Evolutionary conservation across 2,329 filamentous ascomycete genomes (phyloP).

Genomic region (Cyphellophora attinorum): DNA sequence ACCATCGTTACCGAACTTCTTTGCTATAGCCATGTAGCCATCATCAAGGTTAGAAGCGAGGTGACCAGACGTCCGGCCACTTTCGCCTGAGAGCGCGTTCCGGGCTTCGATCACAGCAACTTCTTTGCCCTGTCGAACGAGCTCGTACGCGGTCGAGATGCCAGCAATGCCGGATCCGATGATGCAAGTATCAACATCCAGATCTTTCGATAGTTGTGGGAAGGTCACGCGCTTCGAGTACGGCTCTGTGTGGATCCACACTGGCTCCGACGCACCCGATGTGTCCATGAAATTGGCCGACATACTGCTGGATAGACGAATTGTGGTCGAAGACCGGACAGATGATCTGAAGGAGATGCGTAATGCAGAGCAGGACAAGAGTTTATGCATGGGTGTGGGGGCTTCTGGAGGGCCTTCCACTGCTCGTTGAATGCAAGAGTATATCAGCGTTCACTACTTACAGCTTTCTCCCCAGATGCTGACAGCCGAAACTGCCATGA

Average conservation of each 20-base stretch:
- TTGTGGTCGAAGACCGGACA: too few relatives aligned
- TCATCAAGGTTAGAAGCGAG: constrained; percentile 46
- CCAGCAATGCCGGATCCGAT: constrained; percentile 46
- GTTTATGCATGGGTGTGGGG: too few relatives aligned
- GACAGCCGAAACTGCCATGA: too few relatives aligned
- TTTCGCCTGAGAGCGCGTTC: constrained; percentile 34
- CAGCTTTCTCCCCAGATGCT: too few relatives aligned
- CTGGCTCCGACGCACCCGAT: constrained; percentile 41
- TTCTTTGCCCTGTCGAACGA: constrained; percentile 39
- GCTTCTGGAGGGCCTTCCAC: too few relatives aligned
- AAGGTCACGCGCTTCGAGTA: constrained; percentile 37
- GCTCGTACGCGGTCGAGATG: constrained; percentile 43
- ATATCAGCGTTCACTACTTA: too few relatives aligned
- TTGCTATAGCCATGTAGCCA: constrained; percentile 40
- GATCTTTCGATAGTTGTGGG: constrained; percentile 30
- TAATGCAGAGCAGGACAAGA: too few relatives aligned
- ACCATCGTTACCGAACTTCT: constrained; percentile 42
- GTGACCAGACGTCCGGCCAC: constrained; percentile 44
- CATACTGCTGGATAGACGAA: too few relatives aligned
- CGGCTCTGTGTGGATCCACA: constrained; percentile 43
- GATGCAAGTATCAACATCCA: constrained; percentile 41
- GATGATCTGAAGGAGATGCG: too few relatives aligned
- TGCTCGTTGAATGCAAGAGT: too few relatives aligned
- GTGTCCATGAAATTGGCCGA: constrained; percentile 36
- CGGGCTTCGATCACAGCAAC: constrained; percentile 47